phyloP scores from a whole-genome alignment of 345 rosid species.

The Aurinia saxatilis region DNA sequence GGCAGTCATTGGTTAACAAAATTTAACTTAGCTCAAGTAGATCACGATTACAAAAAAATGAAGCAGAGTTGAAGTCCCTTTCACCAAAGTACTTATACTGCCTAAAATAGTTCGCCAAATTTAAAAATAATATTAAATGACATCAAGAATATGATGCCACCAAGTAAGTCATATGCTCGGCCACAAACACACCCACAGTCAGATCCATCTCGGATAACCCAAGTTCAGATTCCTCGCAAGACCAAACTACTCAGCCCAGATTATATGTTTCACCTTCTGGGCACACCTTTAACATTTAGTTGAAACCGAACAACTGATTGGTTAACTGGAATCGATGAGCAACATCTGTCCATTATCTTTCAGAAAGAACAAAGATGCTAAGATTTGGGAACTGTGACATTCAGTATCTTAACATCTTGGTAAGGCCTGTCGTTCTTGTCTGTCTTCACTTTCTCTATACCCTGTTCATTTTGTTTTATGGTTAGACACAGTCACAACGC shows the following conservation, averaged over 20 bases:
- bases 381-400: constrained; percentile 77
- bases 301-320: background rate
- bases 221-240: background rate
- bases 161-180: no score
- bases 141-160: no score
- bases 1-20: no score
- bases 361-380: constrained; percentile 19
- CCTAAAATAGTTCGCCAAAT: no score
- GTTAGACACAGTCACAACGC: background rate
- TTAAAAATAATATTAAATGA: no score
- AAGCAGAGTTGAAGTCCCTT: no score
- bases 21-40: no score
- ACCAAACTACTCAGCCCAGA: background rate
- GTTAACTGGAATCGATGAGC: background rate
- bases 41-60: no score
- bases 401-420: constrained; percentile 85
- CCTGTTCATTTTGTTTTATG: constrained; percentile 34
- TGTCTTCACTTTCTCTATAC: constrained; percentile 92
- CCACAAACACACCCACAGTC: no score
- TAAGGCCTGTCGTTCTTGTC: constrained; percentile 79
- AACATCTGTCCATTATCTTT: background rate
- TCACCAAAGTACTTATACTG: no score
- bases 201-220: no score
- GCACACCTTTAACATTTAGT: no score
- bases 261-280: background rate